These are phyloP conservation scores for Boletus bicolor DNA, from an alignment of 768 basidiomycete species.

Conservation along the genomic window DNA sequence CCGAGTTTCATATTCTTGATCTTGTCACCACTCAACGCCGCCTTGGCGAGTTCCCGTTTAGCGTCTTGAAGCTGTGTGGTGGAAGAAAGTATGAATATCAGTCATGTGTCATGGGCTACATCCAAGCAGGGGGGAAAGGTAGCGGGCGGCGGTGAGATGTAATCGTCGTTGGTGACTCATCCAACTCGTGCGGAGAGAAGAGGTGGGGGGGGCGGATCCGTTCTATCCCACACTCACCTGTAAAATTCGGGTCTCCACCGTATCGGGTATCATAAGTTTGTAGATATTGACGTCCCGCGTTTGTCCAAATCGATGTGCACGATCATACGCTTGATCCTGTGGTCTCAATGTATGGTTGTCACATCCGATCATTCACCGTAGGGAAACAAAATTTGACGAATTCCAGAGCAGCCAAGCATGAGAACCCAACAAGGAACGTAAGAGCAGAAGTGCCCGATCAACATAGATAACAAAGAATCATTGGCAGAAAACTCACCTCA, in stretches of 20 bases:
- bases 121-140: not conserved
- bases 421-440: not conserved
- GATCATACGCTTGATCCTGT: conserved; percentile 91
- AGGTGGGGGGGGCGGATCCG: not conserved
- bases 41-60: conserved; percentile 80
- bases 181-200: not conserved
- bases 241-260: conserved; percentile 86
- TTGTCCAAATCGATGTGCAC: conserved; percentile 89
- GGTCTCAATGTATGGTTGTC: not conserved
- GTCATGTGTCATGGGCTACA: not conserved
- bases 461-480: not conserved
- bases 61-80: conserved; percentile 73
- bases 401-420: not conserved
- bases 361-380: not conserved
- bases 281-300: conserved; percentile 81
- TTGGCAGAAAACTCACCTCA: conserved; percentile 47
- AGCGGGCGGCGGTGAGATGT: not conserved
- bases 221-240: conserved; percentile 38
- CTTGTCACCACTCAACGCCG: conserved; percentile 86
- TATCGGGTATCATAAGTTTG: conserved; percentile 83
- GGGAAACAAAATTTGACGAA: not conserved
- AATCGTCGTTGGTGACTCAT: not conserved
- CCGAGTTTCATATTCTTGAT: conserved; percentile 81
- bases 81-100: not conserved
- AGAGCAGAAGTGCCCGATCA: conserved; percentile 8